Evolutionary conservation across 768 basidiomycete genomes (phyloP).

Genomic region (Rubroboletus satanas): DNA sequence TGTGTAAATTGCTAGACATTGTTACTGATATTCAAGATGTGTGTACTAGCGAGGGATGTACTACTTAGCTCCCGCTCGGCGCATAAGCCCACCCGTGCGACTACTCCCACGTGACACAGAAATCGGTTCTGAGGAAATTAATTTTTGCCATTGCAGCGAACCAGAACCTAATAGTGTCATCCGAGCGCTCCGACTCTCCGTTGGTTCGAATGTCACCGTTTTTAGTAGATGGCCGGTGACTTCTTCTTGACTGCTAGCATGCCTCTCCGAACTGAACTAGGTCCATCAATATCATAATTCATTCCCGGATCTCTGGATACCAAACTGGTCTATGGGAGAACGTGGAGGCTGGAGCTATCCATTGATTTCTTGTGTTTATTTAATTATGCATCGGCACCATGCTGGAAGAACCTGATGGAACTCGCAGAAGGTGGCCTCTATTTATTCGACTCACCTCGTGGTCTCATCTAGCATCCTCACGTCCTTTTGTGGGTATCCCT

Average conservation of each 20-base stretch:
- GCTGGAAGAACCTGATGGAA: background rate
- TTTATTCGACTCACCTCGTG: background rate
- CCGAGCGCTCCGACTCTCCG: too few species aligned
- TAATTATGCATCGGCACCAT: background rate
- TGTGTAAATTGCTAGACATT: too few species aligned
- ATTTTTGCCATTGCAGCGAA: too few species aligned
- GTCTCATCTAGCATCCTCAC: background rate
- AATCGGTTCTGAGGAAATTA: too few species aligned
- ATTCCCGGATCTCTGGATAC: background rate
- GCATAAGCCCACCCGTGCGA: too few species aligned
- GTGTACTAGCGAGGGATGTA: too few species aligned
- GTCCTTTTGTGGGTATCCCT: background rate
- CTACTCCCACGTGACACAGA: too few species aligned
- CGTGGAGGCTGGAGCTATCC: too few species aligned
- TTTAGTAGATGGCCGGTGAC: background rate
- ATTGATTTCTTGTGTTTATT: background rate
- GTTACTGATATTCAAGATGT: too few species aligned
- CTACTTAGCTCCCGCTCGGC: too few species aligned
- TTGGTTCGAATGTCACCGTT: background rate
- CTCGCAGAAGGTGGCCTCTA: too few species aligned
- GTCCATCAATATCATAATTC: background rate
- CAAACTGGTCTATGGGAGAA: background rate
- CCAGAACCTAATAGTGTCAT: too few species aligned
- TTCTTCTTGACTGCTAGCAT: background rate
- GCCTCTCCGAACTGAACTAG: background rate